Conservation (phyloP, 2,329 filamentous ascomycete species). For the Penicillium sp. region DNA sequence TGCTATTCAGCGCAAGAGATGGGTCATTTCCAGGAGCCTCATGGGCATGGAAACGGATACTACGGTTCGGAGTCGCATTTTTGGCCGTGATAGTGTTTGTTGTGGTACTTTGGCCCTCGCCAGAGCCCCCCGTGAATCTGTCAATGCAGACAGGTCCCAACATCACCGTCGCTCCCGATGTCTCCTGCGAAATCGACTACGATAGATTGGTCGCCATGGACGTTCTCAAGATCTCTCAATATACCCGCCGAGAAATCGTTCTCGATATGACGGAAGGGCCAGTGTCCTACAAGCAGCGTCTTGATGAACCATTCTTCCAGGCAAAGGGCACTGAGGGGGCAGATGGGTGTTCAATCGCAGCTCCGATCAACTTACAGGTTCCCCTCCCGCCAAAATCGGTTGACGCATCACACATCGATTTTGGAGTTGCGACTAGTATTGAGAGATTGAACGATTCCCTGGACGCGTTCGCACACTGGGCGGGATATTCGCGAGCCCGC, state of each 20-base stretch:
- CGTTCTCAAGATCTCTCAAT: slow-evolving; percentile 28
- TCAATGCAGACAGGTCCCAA: slow-evolving; percentile 24
- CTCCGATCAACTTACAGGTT: slow-evolving; percentile 49
- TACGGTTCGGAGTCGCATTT: slow-evolving; percentile 29
- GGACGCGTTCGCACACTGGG: slow-evolving; percentile 55
- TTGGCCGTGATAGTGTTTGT: slow-evolving; percentile 27
- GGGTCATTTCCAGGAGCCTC: slow-evolving; percentile 26
- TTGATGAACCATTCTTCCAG: slow-evolving; percentile 29
- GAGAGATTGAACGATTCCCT: slow-evolving; percentile 51
- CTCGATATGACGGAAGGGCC: slow-evolving; percentile 21
- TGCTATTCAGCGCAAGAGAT: slow-evolving; percentile 28
- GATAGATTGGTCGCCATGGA: slow-evolving; percentile 25
- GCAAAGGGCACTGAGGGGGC: slow-evolving; percentile 10
- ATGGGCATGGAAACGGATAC: slow-evolving; percentile 32
- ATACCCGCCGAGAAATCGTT: slow-evolving; percentile 33
- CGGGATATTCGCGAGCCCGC: slow-evolving; percentile 49
- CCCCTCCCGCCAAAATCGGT: slow-evolving; percentile 42
- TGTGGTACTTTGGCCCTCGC: slow-evolving; percentile 27
- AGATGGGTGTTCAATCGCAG: slow-evolving; percentile 40
- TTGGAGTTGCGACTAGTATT: slow-evolving; percentile 56
- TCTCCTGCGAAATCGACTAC: slow-evolving; percentile 30
- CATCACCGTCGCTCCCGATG: slow-evolving; percentile 29
- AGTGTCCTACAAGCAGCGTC: slow-evolving; percentile 27
- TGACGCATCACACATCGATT: slow-evolving; percentile 52
- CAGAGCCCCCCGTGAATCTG: slow-evolving; percentile 13